Base-by-base conservation (phyloP, 345 rosid genomes). In the Camelina laxa region DNA sequence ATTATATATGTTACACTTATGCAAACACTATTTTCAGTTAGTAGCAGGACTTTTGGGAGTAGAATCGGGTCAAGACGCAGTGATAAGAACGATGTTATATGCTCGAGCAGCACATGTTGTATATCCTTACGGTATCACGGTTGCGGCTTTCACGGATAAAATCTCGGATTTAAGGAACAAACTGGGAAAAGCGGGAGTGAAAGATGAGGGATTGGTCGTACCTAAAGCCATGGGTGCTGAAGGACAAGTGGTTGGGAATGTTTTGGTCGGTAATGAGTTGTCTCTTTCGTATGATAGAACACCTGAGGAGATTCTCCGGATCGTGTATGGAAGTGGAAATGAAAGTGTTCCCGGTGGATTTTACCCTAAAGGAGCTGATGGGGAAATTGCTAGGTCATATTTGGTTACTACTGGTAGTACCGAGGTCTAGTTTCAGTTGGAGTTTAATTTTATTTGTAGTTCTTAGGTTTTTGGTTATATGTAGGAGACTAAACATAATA, bases 41-140 rank as follows among this genome's bases (percentile, higher is more conserved):
- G 95, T 89, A 24, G 93, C 95, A 4, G 91, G 93, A 11, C 92
- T 91, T 15, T 75, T 89, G 58, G 96, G 90, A 0, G 96, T 88
- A 38, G 91, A 91, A 79, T 82, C 96, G 0, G 98, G 96, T 9
- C 98, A 89, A 60, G 98, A 91, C 33, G 98, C 97, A 0, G 86
- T 89, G 5, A 88, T 93, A 47, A 59, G 96, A 63, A 74, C 82
- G 33, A 53, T 91, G 75, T 69, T 93, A 19, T 91, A 85, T 53
- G 82, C 83, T 66, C 62, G 56, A 9, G 85, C 83, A 0, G 0
- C 1, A 1, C 22, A 50, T 59, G 56, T 60, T 30, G 94, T 88
- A 45, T 15, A 44, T 3, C 82, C 79, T 22, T 79, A 79, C 57
- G 79, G 79, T 62, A 9, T 73, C 53, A 63, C 82, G 2, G 75